Evolutionary conservation across 192 early-diverging fungal species (phyloP), one percentile per base, ranked within the genome.

Genomic region (Chytriomyces hyalinus): DNA sequence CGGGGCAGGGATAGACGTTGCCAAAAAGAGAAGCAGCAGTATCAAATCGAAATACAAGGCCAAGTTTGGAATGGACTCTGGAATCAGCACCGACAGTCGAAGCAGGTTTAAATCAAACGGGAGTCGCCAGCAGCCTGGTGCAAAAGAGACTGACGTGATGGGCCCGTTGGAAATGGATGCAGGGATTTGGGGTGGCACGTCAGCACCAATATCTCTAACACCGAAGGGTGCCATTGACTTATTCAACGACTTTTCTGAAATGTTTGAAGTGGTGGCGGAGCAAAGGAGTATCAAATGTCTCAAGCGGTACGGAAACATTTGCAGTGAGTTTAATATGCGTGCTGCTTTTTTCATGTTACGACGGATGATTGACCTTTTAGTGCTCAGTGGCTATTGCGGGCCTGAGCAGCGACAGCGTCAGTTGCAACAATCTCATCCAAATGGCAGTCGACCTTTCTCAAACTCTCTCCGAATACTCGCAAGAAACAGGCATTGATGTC

Each of bases 241-340:
- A 3, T 70, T 78, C 11, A 57, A 48, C 8, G 76, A 78, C 59
- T 78, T 78, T 70, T 61, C 76, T 13, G 67, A 78, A 46, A 78
- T 78, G 76, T 61, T 78, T 49, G 76, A 70, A 15, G 76, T 78
- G 13, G 44, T 78, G 4, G 66, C 53, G 6, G 57, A 49, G 67
- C 76, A 78, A 48, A 17, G 45, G 8, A 67, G 76, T 15, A 59
- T 78, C 3, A 20, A 17, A 10, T 49, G 47, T 2, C 59, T 70
- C 15, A 70, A 59, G 26, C 66, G 67, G 9, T 48, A 45, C n/a
- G 74, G 74, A 53, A 67, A 65, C 51, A 36, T 76, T 66, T 78
- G 70, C 48, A 45, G 76, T 70, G 48, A 78, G 50, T 61, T 49
- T 26, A 26, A 15, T 59, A 13, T 36, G 36, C 36, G 36, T 36